Evolutionary conservation across 176 grass and related monocot genomes (phyloP).

Genomic region (Panicum miliaceum): DNA sequence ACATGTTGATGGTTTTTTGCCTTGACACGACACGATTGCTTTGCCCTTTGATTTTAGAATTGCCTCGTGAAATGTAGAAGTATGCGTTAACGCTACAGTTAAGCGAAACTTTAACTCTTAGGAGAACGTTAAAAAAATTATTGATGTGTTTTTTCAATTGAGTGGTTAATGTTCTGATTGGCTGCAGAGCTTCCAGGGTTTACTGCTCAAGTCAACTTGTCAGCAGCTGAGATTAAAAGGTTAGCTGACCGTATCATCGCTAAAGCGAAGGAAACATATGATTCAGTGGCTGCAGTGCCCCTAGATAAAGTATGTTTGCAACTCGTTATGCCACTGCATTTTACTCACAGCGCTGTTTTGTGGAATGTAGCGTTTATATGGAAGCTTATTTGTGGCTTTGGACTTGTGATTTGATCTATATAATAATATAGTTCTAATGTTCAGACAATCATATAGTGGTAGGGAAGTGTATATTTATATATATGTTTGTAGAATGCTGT

Average conservation of each 20-base stretch:
- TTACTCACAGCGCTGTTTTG: constrained; percentile 20
- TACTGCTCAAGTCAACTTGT: constrained; percentile 65
- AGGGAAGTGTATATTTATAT: neutral
- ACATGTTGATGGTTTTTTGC: neutral
- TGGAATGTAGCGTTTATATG: constrained; percentile 9
- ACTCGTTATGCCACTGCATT: constrained; percentile 15
- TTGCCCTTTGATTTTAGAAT: constrained; percentile 1
- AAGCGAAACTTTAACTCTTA: neutral
- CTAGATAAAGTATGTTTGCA: constrained; percentile 75
- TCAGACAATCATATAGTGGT: neutral
- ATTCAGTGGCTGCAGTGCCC: constrained; percentile 79
- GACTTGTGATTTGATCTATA: neutral
- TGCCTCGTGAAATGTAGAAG: neutral
- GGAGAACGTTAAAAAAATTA: neutral
- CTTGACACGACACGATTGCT: neutral
- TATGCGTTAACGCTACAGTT: neutral
- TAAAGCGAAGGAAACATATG: constrained; percentile 82
- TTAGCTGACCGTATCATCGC: constrained; percentile 67
- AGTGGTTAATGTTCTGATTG: constrained; percentile 8
- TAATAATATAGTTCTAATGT: neutral
- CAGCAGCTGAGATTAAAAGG: constrained; percentile 71
- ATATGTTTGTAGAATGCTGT: constrained; percentile 5
- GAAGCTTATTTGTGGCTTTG: neutral
- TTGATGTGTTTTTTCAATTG: neutral
- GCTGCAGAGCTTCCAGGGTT: constrained; percentile 77